These are phyloP conservation scores for Populus davidiana DNA, from an alignment of 345 rosid genomes.

Conservation along the genomic window DNA sequence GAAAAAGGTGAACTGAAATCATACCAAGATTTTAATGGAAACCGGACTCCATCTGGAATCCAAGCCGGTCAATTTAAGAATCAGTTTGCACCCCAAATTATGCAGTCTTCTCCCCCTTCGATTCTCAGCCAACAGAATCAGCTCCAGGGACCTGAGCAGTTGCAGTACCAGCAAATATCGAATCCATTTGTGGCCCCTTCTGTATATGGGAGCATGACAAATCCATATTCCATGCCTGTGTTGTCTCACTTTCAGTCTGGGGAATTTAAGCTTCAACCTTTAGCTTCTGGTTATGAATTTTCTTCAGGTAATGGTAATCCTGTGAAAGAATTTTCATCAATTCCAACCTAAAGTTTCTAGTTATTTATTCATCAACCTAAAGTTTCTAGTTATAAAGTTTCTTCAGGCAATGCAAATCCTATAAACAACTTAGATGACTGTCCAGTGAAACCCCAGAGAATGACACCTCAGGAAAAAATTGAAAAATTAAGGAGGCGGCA, in stretches of 20 bases:
- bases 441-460: conserved; percentile 48
- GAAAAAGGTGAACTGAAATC: conserved; percentile 37
- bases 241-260: conserved; percentile 44
- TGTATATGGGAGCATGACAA: conserved; percentile 46
- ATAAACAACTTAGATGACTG: conserved; percentile 40
- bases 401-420: conserved; percentile 39
- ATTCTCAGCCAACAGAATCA: conserved; percentile 48
- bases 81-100: conserved; percentile 33
- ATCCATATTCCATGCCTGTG: conserved; percentile 57
- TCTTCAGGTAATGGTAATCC: conserved; percentile 40
- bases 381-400: conserved; percentile 36
- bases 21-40: conserved; percentile 38
- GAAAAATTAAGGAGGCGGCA: conserved; percentile 88
- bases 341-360: conserved; percentile 27
- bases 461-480: conserved; percentile 95
- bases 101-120: conserved; percentile 36
- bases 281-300: conserved; percentile 49
- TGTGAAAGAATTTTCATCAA: conserved; percentile 37
- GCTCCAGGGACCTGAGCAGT: conserved; percentile 45
- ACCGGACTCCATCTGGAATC: conserved; percentile 43
- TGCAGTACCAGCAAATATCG: conserved; percentile 47
- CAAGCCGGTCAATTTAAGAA: conserved; percentile 35
- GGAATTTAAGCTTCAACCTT: conserved; percentile 43
- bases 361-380: neutral
- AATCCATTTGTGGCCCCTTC: conserved; percentile 46